Evolutionary conservation across 805 yeast genomes (phyloP), one percentile per base, ranked within the genome.

Genomic region (Starmerella potacharoeniae): DNA sequence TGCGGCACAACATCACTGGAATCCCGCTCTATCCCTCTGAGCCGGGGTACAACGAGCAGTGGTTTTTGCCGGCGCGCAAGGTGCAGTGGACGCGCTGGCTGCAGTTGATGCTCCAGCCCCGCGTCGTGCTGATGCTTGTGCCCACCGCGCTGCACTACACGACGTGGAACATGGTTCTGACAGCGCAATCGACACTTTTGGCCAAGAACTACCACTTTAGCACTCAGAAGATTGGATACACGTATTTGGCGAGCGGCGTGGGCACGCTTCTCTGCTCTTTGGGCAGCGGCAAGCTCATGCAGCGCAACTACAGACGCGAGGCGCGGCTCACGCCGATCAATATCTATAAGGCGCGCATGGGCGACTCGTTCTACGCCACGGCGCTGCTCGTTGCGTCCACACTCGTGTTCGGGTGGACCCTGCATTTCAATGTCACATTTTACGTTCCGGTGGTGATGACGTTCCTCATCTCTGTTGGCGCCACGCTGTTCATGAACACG

Each of bases 211-310:
- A 86, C 60, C 68, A 73, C 33, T 77, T 80, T 57, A 60, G 75
- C 1, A 76, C 81, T 0, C 69, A 78, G 46, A 73, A 79, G 47
- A 78, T 86, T 41, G 95, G 95, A 3, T 68, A 80, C 16, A 79
- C 87, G 54, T 88, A 81, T 63, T 71, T 88, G 43, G 84, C 95
- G 3, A 80, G 83, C 17, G 96, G 96, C 14, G 60, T 78, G 0
- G 84, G 83, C 10, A 78, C 86, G 4, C 66, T 85, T 14, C 41
- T 73, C 0, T 87, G 91, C 29, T 78, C 90, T 0, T 58, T 86
- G 0, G 37, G 65, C 0, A 68, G 81, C 4, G 95, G 95, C 0
- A 71, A 73, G 59, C 43, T 79, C 4, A 64, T 85, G 61, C 82
- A 85, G 62, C 67, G 68, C 66, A 67, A 72, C 55, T 85, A 83